A percentile compares a stretch with the other conserved stretches of the same genome.
phyloP scores from a whole-genome alignment of 2,329 filamentous ascomycete species.

The Fusarium caatingaense region DNA sequence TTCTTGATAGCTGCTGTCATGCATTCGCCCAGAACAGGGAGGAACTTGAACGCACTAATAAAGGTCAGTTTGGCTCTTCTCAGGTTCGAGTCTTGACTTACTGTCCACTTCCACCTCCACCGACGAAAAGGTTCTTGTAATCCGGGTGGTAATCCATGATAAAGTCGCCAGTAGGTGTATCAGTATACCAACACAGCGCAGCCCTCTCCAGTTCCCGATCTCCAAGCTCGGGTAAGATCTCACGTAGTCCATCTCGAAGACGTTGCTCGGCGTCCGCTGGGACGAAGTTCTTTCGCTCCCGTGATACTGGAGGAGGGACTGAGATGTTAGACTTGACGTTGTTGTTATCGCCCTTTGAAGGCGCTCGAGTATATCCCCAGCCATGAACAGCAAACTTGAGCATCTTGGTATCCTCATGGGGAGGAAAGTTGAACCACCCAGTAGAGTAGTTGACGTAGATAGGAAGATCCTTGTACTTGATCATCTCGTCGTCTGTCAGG shows the following conservation, averaged over 20 bases:
- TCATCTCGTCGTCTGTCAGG: conserved; percentile 28
- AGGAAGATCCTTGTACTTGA: conserved; percentile 26
- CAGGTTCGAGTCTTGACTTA: background rate
- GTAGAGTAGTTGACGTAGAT: conserved; percentile 39
- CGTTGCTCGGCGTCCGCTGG: conserved; percentile 29
- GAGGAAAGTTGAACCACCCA: conserved; percentile 42
- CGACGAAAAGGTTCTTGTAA: conserved; percentile 35
- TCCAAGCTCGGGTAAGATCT: conserved; percentile 37
- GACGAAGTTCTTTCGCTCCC: conserved; percentile 28
- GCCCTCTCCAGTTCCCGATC: conserved; percentile 15
- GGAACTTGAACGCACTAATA: conserved; percentile 33
- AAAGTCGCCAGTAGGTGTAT: conserved; percentile 39
- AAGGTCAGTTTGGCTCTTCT: too few species aligned
- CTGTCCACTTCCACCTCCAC: conserved; percentile 38
- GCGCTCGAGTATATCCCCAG: conserved; percentile 37
- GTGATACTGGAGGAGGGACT: conserved; percentile 2
- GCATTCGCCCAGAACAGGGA: conserved; percentile 31
- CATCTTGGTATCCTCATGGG: conserved; percentile 28
- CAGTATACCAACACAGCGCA: conserved; percentile 38
- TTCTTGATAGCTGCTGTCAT: conserved; percentile 16
- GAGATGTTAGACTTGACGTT: conserved; percentile 11
- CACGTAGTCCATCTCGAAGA: conserved; percentile 18
- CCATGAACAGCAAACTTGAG: conserved; percentile 38
- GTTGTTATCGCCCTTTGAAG: background rate
- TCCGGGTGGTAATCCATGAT: conserved; percentile 41